phyloP scores from a whole-genome alignment of 2,329 filamentous ascomycete species.

The Chalaropsis thielavioides region DNA sequence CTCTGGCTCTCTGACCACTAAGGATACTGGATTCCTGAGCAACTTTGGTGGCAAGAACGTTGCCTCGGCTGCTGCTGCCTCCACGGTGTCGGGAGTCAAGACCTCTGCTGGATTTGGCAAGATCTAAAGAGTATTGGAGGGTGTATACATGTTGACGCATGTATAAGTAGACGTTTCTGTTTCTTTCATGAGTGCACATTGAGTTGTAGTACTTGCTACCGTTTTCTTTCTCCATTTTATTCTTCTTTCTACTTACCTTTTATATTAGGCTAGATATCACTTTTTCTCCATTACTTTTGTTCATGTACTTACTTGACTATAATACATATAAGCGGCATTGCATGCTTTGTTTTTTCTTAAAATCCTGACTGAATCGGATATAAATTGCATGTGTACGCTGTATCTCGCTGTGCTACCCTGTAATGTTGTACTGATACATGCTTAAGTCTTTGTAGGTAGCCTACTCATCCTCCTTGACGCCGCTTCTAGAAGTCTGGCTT shows the following conservation, averaged over 20 bases:
- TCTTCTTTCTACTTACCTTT: neutral
- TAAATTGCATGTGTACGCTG: no score
- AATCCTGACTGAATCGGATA: no score
- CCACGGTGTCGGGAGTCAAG: conserved; percentile 7
- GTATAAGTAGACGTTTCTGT: neutral
- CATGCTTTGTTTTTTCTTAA: neutral
- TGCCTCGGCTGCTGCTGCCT: conserved; percentile 27
- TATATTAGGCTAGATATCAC: neutral
- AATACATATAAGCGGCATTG: neutral
- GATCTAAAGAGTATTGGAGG: conserved; percentile 1
- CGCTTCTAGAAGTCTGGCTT: no score
- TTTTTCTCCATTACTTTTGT: neutral
- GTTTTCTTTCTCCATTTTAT: neutral
- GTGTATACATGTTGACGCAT: no score
- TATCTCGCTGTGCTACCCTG: no score
- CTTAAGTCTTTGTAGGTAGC: neutral
- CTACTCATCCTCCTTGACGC: no score
- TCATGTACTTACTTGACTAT: neutral
- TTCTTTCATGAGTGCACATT: neutral
- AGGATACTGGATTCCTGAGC: conserved; percentile 34
- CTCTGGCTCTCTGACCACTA: conserved; percentile 27
- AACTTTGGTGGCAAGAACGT: conserved; percentile 40
- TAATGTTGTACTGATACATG: neutral
- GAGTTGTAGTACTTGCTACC: neutral
- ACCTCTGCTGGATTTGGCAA: conserved; percentile 14